Conservation (phyloP, 176 grass and related monocot genomes). For the Oryza brachyantha region DNA sequence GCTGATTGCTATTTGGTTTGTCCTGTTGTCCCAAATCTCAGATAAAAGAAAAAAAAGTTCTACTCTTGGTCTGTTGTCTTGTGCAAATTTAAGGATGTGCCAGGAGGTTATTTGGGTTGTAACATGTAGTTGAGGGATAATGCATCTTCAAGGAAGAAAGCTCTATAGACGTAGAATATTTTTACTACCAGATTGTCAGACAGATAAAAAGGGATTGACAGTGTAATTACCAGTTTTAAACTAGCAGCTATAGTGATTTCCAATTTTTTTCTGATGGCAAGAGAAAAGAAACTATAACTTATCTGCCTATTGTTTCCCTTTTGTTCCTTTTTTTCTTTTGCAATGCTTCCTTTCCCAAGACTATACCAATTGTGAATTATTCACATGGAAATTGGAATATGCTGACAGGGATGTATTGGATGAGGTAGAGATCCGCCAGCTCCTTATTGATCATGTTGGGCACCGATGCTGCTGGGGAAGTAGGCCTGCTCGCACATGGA, state of each 20-base stretch:
- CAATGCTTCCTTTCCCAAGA: not conserved
- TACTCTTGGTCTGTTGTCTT: not conserved
- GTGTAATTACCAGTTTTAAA: not conserved
- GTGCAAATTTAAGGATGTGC: not conserved
- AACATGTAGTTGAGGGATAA: not conserved
- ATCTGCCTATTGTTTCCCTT: not conserved
- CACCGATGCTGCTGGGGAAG: constrained; percentile 94
- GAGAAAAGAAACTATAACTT: not conserved
- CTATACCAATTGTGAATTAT: not conserved
- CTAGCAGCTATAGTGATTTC: not conserved
- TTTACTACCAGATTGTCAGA: not conserved
- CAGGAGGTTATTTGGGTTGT: not conserved
- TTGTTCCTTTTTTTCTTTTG: not conserved
- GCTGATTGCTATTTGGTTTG: not conserved
- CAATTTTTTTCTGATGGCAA: not conserved
- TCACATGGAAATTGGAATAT: constrained; percentile 38
- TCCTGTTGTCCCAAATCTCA: not conserved
- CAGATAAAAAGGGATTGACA: not conserved
- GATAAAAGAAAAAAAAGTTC: not conserved
- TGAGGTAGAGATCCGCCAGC: constrained; percentile 83
- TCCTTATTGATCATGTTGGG: constrained; percentile 81
- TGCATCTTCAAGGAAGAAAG: not conserved
- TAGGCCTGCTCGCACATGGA: constrained; percentile 74
- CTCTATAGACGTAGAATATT: not conserved
- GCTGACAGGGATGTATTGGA: constrained; percentile 58